A percentile compares a stretch with the other conserved stretches of the same genome.
These are phyloP conservation scores for Diaporthe destruens DNA, from an alignment of 2,329 filamentous ascomycete species.

Conservation along the genomic window DNA sequence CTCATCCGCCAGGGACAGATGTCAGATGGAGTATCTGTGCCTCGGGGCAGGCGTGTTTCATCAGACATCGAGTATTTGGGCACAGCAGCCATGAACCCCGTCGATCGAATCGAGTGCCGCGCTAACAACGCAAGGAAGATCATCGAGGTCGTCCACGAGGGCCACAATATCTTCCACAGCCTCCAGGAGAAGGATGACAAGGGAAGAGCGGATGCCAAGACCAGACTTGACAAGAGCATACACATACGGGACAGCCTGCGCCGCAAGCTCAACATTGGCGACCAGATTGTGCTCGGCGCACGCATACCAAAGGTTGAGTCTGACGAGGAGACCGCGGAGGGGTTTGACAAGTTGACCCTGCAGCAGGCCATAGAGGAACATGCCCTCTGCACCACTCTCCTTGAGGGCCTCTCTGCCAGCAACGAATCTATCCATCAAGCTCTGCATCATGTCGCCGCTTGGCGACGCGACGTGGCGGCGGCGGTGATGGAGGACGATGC, in stretches of 20 bases:
- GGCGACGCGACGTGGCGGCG: constrained; percentile 24
- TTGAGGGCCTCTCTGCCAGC: not conserved
- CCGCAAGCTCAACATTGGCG: constrained; percentile 10
- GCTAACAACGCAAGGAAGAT: constrained; percentile 25
- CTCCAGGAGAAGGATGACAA: constrained; percentile 33
- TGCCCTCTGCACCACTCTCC: not conserved
- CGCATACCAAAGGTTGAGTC: not conserved
- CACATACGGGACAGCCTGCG: constrained; percentile 25
- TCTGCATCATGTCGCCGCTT: not conserved
- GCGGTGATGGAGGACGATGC: constrained; percentile 21
- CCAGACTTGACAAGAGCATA: constrained; percentile 29
- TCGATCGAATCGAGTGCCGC: constrained; percentile 25
- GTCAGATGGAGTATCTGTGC: not conserved
- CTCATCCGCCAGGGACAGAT: constrained; percentile 36
- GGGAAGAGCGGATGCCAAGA: constrained; percentile 21
- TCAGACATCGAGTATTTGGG: constrained; percentile 25
- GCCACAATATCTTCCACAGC: constrained; percentile 19
- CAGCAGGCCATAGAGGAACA: constrained; percentile 20
- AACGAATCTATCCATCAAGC: constrained; percentile 1
- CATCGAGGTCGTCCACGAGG: constrained; percentile 20
- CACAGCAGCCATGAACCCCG: constrained; percentile 23
- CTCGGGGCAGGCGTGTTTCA: not conserved
- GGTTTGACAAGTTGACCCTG: constrained; percentile 24
- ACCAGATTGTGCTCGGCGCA: constrained; percentile 3
- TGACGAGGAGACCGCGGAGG: constrained; percentile 12